A percentile compares a stretch with the other conserved stretches of the same genome.
phyloP scores from a whole-genome alignment of 2,329 filamentous ascomycete genomes.

The Aspergillus alliaceus region DNA sequence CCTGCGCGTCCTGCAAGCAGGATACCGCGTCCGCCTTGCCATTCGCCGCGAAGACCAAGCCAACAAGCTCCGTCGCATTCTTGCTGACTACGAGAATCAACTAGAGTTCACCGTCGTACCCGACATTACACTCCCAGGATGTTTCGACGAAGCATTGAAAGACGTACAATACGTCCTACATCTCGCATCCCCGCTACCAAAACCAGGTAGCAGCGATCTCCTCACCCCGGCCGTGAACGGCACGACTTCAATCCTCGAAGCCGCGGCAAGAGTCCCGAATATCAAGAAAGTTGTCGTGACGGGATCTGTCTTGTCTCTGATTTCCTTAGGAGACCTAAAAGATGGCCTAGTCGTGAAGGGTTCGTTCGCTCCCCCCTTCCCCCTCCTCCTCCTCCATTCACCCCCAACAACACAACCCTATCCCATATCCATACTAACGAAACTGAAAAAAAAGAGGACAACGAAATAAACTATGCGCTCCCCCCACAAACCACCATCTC shows the following conservation, averaged over 20 bases:
- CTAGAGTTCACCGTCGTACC: constrained; percentile 18
- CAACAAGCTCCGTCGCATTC: constrained; percentile 5
- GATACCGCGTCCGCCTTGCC: constrained; percentile 17
- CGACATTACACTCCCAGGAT: constrained; percentile 12
- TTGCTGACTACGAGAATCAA: constrained; percentile 5
- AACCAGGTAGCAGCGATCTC: constrained; percentile 4
- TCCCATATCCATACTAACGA: no score
- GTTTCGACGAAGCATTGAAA: constrained; percentile 11
- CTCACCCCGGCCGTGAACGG: constrained; percentile 5
- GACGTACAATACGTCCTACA: constrained; percentile 21
- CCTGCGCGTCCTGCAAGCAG: constrained; percentile 13
- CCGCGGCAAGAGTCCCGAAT: background rate
- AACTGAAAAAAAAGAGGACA: background rate
- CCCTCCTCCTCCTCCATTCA: no score
- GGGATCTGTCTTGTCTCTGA: background rate
- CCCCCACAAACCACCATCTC: constrained; percentile 1
- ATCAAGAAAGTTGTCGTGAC: constrained; percentile 9
- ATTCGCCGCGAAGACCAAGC: constrained; percentile 17
- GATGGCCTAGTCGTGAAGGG: background rate
- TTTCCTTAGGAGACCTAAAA: background rate
- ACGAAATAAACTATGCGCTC: constrained; percentile 9
- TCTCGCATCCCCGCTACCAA: constrained; percentile 19
- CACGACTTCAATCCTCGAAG: background rate
- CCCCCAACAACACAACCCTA: no score
- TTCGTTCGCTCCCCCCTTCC: background rate